A percentile compares a stretch with the other conserved stretches of the same genome.
Evolutionary conservation across 805 yeast genomes (phyloP).

Genomic region (Zygosaccharomyces bisporus): DNA sequence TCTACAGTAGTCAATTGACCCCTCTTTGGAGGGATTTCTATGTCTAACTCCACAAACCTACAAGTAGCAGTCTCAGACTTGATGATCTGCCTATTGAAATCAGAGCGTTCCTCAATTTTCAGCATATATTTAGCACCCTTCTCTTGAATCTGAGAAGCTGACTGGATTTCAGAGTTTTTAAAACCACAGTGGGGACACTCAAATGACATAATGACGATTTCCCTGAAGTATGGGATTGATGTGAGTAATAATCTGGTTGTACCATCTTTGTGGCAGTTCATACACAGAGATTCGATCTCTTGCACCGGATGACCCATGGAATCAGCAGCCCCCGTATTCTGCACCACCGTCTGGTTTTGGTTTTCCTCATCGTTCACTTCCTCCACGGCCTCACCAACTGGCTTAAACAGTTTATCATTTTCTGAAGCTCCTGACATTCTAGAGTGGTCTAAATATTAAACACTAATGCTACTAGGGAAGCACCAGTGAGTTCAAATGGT

Average conservation of each 20-base stretch:
- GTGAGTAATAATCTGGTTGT: slow-evolving; percentile 80
- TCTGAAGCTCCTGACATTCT: slow-evolving; percentile 1
- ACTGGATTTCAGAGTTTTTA: slow-evolving; percentile 88
- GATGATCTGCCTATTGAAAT: slow-evolving; percentile 85
- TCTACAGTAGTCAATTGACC: slow-evolving; percentile 93
- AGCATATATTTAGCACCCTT: slow-evolving; percentile 75
- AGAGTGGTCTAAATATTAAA: no score
- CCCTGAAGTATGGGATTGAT: slow-evolving; percentile 85
- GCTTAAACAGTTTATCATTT: slow-evolving; percentile 45
- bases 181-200: slow-evolving; percentile 93
- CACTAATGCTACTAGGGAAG: neutral
- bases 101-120: slow-evolving; percentile 62
- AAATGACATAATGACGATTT: slow-evolving; percentile 89
- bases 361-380: slow-evolving; percentile 35
- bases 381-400: slow-evolving; percentile 60
- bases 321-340: slow-evolving; percentile 72
- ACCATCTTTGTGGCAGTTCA: slow-evolving; percentile 90
- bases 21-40: slow-evolving; percentile 92
- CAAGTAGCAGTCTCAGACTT: slow-evolving; percentile 84
- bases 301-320: slow-evolving; percentile 92
- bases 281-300: slow-evolving; percentile 90
- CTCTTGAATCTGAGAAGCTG: slow-evolving; percentile 90
- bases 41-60: slow-evolving; percentile 76
- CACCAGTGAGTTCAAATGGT: no score
- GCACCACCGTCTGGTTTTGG: slow-evolving; percentile 38